Conservation (phyloP, 768 basidiomycete genomes). For the Xerocomellus dryophilus region DNA sequence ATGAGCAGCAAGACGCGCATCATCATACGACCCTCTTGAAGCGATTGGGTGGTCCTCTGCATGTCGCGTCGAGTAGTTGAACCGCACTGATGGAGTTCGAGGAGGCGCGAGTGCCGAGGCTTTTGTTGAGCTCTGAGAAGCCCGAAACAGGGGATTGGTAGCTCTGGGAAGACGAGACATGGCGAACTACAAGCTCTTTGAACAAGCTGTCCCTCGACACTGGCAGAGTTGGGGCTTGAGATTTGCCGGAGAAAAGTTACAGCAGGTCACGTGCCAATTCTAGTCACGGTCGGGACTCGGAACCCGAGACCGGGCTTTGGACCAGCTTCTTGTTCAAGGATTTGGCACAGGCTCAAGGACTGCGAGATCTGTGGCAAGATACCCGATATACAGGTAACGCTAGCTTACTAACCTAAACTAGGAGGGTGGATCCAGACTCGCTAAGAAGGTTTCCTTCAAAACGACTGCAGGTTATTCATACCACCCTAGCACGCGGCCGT, state of each 20-base stretch:
- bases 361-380: background rate
- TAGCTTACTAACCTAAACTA: background rate
- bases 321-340: no score
- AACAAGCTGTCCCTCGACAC: background rate
- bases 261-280: constrained; percentile 20
- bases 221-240: background rate
- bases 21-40: constrained; percentile 7
- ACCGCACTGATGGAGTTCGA: constrained; percentile 11
- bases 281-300: no score
- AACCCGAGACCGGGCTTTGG: background rate
- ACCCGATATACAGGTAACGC: background rate
- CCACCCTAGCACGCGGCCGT: background rate
- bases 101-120: constrained; percentile 9
- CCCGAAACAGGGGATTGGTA: constrained; percentile 8
- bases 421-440: background rate
- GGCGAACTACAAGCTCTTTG: background rate
- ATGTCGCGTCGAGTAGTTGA: constrained; percentile 17
- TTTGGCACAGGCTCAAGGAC: background rate
- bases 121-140: constrained; percentile 12
- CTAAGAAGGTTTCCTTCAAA: constrained; percentile 1
- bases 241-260: constrained; percentile 3
- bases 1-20: constrained; percentile 46
- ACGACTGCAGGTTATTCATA: background rate
- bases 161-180: constrained; percentile 25
- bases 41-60: constrained; percentile 1